Evolutionary conservation across 495 filamentous ascomycete species (phyloP), one percentile per base, ranked within the genome.

Genomic region (Hypoxylon fuscum): DNA sequence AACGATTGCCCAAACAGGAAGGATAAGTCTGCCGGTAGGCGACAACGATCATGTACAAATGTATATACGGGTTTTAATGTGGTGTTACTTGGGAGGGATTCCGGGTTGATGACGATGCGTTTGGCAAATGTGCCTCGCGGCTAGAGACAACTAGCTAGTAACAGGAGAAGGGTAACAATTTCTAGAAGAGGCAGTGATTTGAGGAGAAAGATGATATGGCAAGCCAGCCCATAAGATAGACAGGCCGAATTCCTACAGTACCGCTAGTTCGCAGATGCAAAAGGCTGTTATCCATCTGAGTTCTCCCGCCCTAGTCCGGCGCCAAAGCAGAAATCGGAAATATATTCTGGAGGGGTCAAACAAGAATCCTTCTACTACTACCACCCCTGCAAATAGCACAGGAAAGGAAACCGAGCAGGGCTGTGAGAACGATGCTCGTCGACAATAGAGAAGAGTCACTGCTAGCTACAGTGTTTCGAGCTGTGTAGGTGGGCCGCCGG

Each of bases 331-430:
- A 66, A 61, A 62, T 62, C 57, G 63, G 57, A 56, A 66, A 66
- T 59, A 64, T 66, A 69, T 64, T 70, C 66, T 70, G 52, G 67
- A 72, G 69, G 69, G 69, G 69, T 61, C 47, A 40, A 66, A 52
- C 57, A 37, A 51, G 49, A 72, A 72, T 72, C 69, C 69, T 72
- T 72, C 69, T 63, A 52, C 44, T 54, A 66, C 58, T 58, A 56
- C 48, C 50, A 45, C 68, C 65, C 65, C 65, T 68, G 65, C 25
- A 60, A 52, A 55, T 64, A 63, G 50, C 55, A 55, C 59, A 60
- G 21, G 60, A 60, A 64, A 48, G 50, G 59, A 55, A 68, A 60
- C 55, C 44, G 38, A 68, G 27, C 66, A 68, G 67, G 67, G 64
- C 64, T 64, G 50, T 37, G 57, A 48, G 46, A n/a, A n/a, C 12